Evolutionary conservation across 1,284 basidiomycete genomes (phyloP), one percentile per base, ranked within the genome.

Genomic region (Crucibulum parvulum): DNA sequence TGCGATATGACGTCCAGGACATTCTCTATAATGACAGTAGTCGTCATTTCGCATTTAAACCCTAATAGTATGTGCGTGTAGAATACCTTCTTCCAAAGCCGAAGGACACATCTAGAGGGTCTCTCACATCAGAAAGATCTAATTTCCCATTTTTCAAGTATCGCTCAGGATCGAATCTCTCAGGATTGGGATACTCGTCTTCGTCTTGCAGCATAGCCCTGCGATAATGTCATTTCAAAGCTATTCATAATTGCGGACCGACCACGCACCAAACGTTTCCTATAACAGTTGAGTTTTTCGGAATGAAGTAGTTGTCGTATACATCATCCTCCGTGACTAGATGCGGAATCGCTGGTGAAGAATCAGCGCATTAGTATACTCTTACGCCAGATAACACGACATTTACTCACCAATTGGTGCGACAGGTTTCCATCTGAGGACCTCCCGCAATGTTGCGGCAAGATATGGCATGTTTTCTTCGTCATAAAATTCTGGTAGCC

Each of bases 1-100:
- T 6, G 77, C 76, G 41, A 80, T 62, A 53, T 77, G 66, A 39
- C 72, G 65, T 68, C 84, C 85, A 0, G 84, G 83, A 62, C 85
- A 86, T 52, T 79, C 65, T 37, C 81, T 83, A 48, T 31, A 47
- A 36, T 51, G 15, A 43, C 11, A 31, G 24, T 31, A 31, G 24
- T 31, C 24, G 35, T 16, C 47, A 34, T 3, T 24, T 37, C n/a
- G 43, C 11, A 16, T 10, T 16, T 15, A 15, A 16, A 53, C 41
- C 8, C 6, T 15, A 39, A 48, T 31, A 16, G 2, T 5, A 6
- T 39, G 7, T 16, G 10, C 6, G 3, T 9, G 24, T 48, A 46
- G 16, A 58, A 8, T 51, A 72, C 69, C 80, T 67, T 65, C 79
- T 65, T 7, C 78, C 78, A 60, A 76, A 80, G 2, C 76, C 77